Conservation (phyloP, 2,329 filamentous ascomycete genomes). For the Drechslerella dactyloides region DNA sequence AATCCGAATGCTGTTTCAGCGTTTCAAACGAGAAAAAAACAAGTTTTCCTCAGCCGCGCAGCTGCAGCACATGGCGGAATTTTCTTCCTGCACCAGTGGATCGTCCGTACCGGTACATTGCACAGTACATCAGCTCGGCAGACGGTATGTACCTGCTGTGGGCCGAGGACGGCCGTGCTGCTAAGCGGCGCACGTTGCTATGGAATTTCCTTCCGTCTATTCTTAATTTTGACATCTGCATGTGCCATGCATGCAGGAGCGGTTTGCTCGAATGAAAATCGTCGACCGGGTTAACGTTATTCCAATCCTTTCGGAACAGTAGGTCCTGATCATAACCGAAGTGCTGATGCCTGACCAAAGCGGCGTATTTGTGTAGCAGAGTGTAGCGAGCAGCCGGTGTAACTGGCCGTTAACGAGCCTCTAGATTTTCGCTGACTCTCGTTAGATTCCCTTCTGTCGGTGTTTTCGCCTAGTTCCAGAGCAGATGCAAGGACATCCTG, state of each 20-base stretch:
- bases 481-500: neutral
- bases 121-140: too few relatives aligned
- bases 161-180: too few relatives aligned
- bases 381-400: neutral
- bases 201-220: too few relatives aligned
- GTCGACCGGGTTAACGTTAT: neutral
- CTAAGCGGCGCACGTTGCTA: too few relatives aligned
- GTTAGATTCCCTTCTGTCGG: neutral
- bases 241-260: neutral
- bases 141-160: too few relatives aligned
- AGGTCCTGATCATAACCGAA: too few relatives aligned
- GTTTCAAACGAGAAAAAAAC: neutral
- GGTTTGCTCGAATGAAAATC: neutral
- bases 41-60: neutral
- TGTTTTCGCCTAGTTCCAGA: neutral
- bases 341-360: too few relatives aligned
- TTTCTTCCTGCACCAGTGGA: constrained; percentile 1
- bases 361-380: too few relatives aligned
- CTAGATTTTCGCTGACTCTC: neutral
- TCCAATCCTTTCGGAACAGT: too few relatives aligned
- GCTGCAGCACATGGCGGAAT: neutral
- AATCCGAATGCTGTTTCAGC: constrained; percentile 1
- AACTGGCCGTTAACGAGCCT: neutral
- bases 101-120: neutral
- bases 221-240: constrained; percentile 3